Conservation (phyloP, 2,329 filamentous ascomycete genomes). For the Microdochium nivale region DNA sequence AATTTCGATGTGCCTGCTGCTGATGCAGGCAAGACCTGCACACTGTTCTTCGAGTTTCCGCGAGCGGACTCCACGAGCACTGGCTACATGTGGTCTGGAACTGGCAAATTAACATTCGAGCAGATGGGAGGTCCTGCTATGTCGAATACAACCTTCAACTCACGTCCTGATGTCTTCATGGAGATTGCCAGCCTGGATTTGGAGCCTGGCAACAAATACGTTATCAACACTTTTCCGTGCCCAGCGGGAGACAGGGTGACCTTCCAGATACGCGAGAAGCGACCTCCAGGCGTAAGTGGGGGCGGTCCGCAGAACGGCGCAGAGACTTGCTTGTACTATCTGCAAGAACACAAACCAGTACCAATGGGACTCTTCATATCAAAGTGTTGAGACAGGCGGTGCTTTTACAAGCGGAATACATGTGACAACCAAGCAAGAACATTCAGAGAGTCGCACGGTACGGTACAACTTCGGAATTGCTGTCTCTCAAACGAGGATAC, state of each 20-base stretch:
- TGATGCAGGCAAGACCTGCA: slow-evolving; percentile 50
- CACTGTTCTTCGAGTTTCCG: slow-evolving; percentile 58
- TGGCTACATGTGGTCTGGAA: slow-evolving; percentile 42
- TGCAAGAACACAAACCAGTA: slow-evolving; percentile 50
- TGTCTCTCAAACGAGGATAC: too few species aligned
- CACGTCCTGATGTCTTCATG: slow-evolving; percentile 32
- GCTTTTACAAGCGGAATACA: too few species aligned
- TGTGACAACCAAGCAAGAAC: too few species aligned
- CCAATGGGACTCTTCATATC: slow-evolving; percentile 27
- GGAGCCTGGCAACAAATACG: slow-evolving; percentile 43
- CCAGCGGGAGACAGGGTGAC: slow-evolving; percentile 39
- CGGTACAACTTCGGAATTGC: too few species aligned
- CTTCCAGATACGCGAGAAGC: slow-evolving; percentile 34
- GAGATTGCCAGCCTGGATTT: slow-evolving; percentile 35
- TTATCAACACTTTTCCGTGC: slow-evolving; percentile 43
- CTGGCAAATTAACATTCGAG: slow-evolving; percentile 41
- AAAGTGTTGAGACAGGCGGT: slow-evolving; percentile 11
- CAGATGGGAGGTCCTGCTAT: slow-evolving; percentile 35
- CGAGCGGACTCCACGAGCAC: slow-evolving; percentile 47
- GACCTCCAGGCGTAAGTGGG: neutral
- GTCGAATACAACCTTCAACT: slow-evolving; percentile 41
- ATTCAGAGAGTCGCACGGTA: too few species aligned
- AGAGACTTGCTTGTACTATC: slow-evolving; percentile 45
- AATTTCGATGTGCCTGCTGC: slow-evolving; percentile 56
- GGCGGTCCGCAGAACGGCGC: slow-evolving; percentile 22